Conservation (phyloP, 1,284 basidiomycete species). For the Tilletia setariae region DNA sequence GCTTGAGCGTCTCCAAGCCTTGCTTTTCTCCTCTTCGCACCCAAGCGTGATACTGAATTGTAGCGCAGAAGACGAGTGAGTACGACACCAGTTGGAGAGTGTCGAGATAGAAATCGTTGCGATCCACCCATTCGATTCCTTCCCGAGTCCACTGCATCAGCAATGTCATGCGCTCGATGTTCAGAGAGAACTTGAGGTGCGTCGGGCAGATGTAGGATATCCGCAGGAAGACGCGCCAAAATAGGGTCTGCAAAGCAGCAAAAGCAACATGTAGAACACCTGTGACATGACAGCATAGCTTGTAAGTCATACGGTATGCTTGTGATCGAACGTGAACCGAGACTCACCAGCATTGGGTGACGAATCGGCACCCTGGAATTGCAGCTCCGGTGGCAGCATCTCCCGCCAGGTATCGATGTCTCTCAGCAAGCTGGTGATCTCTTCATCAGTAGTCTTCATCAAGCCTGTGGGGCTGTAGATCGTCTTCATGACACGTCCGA, state of each 20-base stretch:
- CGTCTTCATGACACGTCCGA: conserved; percentile 50
- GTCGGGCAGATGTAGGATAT: conserved; percentile 50
- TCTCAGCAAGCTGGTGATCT: conserved; percentile 41
- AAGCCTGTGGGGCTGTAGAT: conserved; percentile 50
- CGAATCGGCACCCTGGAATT: conserved; percentile 36
- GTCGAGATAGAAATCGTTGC: conserved; percentile 45
- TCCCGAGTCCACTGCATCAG: conserved; percentile 40
- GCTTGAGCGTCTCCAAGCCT: conserved; percentile 28
- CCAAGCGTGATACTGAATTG: conserved; percentile 46
- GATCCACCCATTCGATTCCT: conserved; percentile 44
- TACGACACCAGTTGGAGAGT: conserved; percentile 46
- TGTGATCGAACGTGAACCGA: neutral
- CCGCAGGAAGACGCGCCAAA: conserved; percentile 50
- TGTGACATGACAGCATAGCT: conserved; percentile 1
- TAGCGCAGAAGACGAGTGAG: conserved; percentile 47
- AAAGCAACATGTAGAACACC: conserved; percentile 44
- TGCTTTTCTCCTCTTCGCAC: conserved; percentile 40
- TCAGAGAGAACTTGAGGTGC: conserved; percentile 46
- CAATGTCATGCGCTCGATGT: conserved; percentile 46
- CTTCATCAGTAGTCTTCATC: conserved; percentile 49
- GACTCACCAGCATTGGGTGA: conserved; percentile 21
- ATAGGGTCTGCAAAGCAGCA: conserved; percentile 45
- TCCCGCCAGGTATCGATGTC: conserved; percentile 48
- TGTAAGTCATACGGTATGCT: neutral
- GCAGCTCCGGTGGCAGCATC: conserved; percentile 33